A percentile compares a stretch with the other conserved stretches of the same genome.
These are phyloP conservation scores for Haematococcus lacustris DNA, from an alignment of 139 green algal genomes.

Conservation along the genomic window DNA sequence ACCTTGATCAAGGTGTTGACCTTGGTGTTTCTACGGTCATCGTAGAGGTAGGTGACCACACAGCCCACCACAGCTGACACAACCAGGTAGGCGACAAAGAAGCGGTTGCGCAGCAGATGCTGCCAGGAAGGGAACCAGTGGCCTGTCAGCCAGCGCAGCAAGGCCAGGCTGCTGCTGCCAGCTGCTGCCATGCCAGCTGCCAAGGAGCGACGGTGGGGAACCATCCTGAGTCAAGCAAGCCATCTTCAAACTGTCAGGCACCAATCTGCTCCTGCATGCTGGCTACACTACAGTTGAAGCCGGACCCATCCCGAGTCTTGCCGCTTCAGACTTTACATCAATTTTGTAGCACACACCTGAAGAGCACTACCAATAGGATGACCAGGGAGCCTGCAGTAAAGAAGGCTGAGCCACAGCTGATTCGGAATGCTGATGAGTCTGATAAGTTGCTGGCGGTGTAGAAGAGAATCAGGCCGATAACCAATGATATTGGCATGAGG, in stretches of 20 bases:
- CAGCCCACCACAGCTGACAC: constrained; percentile 14
- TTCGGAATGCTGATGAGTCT: constrained; percentile 9
- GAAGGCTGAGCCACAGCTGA: constrained; percentile 16
- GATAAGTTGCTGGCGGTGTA: constrained; percentile 5
- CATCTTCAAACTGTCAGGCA: background rate
- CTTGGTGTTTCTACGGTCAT: constrained; percentile 26
- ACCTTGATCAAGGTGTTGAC: constrained; percentile 34
- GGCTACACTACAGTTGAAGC: background rate
- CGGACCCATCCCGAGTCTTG: background rate
- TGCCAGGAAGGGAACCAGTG: constrained; percentile 18
- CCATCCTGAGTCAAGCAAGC: constrained; percentile 4
- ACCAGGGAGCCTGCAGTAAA: constrained; percentile 18
- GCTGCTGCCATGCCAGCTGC: background rate
- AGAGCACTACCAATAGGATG: constrained; percentile 10
- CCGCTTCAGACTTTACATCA: background rate
- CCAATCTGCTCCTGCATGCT: background rate
- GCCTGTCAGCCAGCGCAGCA: constrained; percentile 21
- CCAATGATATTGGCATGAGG: constrained; percentile 8
- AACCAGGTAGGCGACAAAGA: constrained; percentile 15
- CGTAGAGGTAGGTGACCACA: constrained; percentile 30
- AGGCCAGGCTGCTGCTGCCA: constrained; percentile 14
- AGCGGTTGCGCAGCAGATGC: constrained; percentile 16
- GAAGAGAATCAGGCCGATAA: constrained; percentile 4
- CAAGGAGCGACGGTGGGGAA: constrained; percentile 15
- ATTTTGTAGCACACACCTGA: constrained; percentile 7